Evolutionary conservation across 768 basidiomycete genomes (phyloP).

Genomic region (Mycena floridula): DNA sequence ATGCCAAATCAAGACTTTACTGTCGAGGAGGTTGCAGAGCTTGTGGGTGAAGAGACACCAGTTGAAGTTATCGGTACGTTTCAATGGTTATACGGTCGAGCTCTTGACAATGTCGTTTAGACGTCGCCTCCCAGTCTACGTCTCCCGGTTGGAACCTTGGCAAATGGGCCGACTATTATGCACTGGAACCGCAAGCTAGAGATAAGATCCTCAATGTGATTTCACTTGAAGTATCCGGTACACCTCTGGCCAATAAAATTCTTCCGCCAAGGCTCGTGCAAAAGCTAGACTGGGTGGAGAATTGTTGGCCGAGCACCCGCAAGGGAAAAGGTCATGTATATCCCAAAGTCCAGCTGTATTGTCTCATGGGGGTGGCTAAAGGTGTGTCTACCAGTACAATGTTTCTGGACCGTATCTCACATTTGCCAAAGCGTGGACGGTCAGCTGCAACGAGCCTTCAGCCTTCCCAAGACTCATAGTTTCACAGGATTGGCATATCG

Average conservation of each 20-base stretch:
- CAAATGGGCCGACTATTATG: slow-evolving; percentile 88
- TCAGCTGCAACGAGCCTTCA: no score
- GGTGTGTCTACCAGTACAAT: slow-evolving; percentile 94
- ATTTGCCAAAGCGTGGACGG: no score
- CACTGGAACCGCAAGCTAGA: slow-evolving; percentile 55
- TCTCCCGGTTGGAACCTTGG: slow-evolving; percentile 84
- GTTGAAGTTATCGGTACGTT: slow-evolving; percentile 87
- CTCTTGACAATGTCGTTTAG: slow-evolving; percentile 26
- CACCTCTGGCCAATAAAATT: slow-evolving; percentile 71
- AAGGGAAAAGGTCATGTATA: slow-evolving; percentile 69
- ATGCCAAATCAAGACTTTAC: slow-evolving; percentile 72
- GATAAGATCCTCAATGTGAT: slow-evolving; percentile 96
- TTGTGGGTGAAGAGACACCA: slow-evolving; percentile 71
- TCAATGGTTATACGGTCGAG: slow-evolving; percentile 1
- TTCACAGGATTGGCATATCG: slow-evolving; percentile 93
- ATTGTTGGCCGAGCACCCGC: slow-evolving; percentile 82
- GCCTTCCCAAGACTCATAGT: slow-evolving; percentile 1
- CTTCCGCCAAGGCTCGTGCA: slow-evolving; percentile 78
- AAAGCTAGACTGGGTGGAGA: slow-evolving; percentile 96
- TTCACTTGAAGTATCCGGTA: slow-evolving; percentile 88
- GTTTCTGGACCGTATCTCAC: slow-evolving; percentile 3
- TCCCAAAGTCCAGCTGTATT: slow-evolving; percentile 95
- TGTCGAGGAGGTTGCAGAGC: slow-evolving; percentile 74
- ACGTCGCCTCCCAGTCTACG: slow-evolving; percentile 85
- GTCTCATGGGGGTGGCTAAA: slow-evolving; percentile 95